Evolutionary conservation across 441 rosid genomes (phyloP).

Genomic region (Cnidoscolus chayamansa): DNA sequence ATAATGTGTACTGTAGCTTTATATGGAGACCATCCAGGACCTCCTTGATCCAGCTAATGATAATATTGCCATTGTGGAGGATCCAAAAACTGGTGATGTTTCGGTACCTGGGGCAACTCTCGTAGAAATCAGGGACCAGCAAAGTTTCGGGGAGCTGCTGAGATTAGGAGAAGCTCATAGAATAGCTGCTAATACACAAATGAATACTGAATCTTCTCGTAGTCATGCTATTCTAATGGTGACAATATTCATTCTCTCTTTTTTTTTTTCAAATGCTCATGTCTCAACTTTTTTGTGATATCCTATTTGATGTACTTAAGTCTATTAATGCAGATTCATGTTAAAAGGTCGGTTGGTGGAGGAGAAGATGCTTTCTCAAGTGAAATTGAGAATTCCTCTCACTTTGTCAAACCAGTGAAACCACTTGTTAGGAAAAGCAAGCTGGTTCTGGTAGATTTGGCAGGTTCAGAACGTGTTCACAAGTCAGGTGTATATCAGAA

Average conservation of each 20-base stretch:
- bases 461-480: constrained; percentile 97
- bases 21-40: constrained; percentile 97
- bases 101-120: constrained; percentile 90
- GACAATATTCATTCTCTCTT: constrained; percentile 21
- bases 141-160: constrained; percentile 73
- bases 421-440: constrained; percentile 91
- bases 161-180: constrained; percentile 92
- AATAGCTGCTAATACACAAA: constrained; percentile 89
- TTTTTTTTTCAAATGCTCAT: background rate
- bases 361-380: constrained; percentile 46
- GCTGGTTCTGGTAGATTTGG: constrained; percentile 91
- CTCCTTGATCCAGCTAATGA: constrained; percentile 87
- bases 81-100: constrained; percentile 96
- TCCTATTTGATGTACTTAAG: constrained; percentile 13
- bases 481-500: constrained; percentile 69
- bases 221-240: constrained; percentile 99
- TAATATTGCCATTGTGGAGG: constrained; percentile 88
- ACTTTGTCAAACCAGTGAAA: constrained; percentile 63
- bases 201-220: constrained; percentile 97
- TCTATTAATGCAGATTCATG: constrained; percentile 62
- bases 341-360: constrained; percentile 75
- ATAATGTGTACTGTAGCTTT: constrained; percentile 53
- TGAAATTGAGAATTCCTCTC: constrained; percentile 56
- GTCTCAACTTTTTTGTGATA: background rate
- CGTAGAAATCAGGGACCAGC: constrained; percentile 80